phyloP scores from a whole-genome alignment of 2,329 filamentous ascomycete genomes.

The Trichoderma hamatum region DNA sequence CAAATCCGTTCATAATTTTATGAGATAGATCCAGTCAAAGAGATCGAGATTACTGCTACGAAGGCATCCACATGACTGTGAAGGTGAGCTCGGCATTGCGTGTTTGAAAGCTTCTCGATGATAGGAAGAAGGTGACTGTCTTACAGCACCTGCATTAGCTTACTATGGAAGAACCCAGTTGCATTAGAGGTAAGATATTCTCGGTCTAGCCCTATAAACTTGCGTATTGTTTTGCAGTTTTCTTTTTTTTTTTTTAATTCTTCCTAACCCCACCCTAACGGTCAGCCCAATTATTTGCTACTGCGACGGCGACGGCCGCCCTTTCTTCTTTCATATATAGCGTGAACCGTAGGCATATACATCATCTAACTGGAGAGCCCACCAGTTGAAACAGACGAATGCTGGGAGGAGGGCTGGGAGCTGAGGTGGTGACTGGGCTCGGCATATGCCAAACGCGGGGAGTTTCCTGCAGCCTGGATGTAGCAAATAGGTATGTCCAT shows the following conservation, averaged over 20 bases:
- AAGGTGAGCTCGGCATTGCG: background rate
- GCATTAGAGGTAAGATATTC: background rate
- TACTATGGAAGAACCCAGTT: background rate
- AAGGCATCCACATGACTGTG: background rate
- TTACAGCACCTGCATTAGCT: background rate
- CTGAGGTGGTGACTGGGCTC: background rate
- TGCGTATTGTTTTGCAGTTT: background rate
- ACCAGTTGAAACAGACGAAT: background rate
- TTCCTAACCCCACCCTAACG: background rate
- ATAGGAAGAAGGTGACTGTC: background rate
- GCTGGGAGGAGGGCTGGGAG: background rate
- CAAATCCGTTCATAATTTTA: rapidly evolving
- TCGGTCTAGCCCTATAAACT: background rate
- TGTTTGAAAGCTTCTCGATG: background rate
- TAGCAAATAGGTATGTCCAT: background rate
- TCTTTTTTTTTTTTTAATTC: background rate
- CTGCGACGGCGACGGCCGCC: background rate
- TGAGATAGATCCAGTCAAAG: background rate
- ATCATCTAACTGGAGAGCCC: background rate
- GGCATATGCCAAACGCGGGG: background rate
- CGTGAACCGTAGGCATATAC: background rate
- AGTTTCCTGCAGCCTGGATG: background rate
- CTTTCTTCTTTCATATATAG: background rate
- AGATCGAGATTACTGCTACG: background rate
- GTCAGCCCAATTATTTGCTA: background rate